Evolutionary conservation across 208 protist species (phyloP).

Genomic region (Balamuthia mandrillaris): DNA sequence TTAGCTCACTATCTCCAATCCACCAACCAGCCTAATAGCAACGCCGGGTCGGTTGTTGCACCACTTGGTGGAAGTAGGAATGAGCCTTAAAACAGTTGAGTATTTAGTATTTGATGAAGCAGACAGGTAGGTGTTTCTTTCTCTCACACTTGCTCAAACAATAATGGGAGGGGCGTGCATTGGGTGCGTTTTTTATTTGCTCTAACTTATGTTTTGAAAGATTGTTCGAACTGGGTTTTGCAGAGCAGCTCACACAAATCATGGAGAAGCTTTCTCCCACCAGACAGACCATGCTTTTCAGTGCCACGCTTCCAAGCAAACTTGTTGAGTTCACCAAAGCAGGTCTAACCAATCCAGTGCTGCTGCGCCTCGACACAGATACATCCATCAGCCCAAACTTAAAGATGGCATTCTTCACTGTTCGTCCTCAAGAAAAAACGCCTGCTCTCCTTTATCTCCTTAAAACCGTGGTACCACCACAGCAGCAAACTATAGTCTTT

Average conservation of each 20-base stretch:
- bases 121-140: slow-evolving; percentile 81
- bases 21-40: slow-evolving; percentile 82
- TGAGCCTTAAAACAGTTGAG: slow-evolving; percentile 86
- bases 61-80: slow-evolving; percentile 88
- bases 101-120: slow-evolving; percentile 98
- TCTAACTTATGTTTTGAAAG: not conserved
- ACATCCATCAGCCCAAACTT: slow-evolving; percentile 92
- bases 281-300: slow-evolving; percentile 94
- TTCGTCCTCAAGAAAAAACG: slow-evolving; percentile 90
- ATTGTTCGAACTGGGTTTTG: slow-evolving; percentile 97
- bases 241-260: slow-evolving; percentile 93
- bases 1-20: not conserved
- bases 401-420: slow-evolving; percentile 85
- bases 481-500: slow-evolving; percentile 93
- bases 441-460: slow-evolving; percentile 90
- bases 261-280: slow-evolving; percentile 86
- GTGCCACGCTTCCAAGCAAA: slow-evolving; percentile 94
- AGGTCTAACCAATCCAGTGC: slow-evolving; percentile 90
- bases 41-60: slow-evolving; percentile 98
- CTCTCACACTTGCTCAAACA: not conserved
- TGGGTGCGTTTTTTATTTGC: not conserved
- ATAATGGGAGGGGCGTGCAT: too few species aligned
- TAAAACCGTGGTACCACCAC: slow-evolving; percentile 62
- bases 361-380: slow-evolving; percentile 96
- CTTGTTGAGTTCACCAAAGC: slow-evolving; percentile 96